Evolutionary conservation across 805 yeast species (phyloP).

Genomic region (Wickerhamiella australiensis): DNA sequence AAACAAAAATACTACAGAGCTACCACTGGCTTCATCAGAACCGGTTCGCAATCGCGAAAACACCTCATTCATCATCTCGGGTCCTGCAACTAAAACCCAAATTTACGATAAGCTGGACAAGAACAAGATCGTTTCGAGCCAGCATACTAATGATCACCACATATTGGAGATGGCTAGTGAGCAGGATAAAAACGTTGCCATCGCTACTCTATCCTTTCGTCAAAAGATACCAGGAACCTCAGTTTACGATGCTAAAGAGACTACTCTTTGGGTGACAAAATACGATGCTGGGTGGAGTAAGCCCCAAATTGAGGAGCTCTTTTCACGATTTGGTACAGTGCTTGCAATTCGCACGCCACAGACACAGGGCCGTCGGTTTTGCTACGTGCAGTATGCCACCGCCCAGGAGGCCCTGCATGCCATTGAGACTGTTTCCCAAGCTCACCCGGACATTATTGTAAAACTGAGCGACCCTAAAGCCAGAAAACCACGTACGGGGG

Average conservation of each 20-base stretch:
- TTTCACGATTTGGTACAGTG: constrained; percentile 9
- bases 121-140: not conserved
- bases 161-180: constrained; percentile 7
- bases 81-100: not conserved
- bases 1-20: too few species aligned
- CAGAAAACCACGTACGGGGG: not conserved
- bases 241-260: constrained; percentile 9
- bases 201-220: not conserved
- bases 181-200: not conserved
- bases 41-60: not conserved
- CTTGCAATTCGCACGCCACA: constrained; percentile 9
- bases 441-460: not conserved
- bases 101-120: not conserved
- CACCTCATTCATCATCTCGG: not conserved
- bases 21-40: not conserved
- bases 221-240: not conserved
- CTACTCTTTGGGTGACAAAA: constrained; percentile 11
- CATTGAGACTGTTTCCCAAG: not conserved
- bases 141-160: not conserved
- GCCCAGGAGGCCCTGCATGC: constrained; percentile 6
- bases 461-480: constrained; percentile 10
- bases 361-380: constrained; percentile 9
- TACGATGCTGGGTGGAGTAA: constrained; percentile 1
- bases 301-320: not conserved
- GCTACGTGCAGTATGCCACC: constrained; percentile 11